Conservation (phyloP, 192 early-diverging fungal species). For the Coemansia sp. region DNA sequence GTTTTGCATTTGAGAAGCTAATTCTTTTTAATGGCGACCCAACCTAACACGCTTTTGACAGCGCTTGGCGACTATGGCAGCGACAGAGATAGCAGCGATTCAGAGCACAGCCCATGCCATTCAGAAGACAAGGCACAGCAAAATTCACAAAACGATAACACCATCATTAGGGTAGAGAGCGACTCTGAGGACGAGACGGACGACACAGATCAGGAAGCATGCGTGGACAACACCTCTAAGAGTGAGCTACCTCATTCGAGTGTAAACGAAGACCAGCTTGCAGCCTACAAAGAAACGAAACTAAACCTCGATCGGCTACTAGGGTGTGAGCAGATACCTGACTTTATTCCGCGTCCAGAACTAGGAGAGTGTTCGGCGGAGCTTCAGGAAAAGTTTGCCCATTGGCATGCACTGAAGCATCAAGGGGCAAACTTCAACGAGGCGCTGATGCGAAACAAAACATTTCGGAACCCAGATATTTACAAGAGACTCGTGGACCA, state of each 20-base stretch:
- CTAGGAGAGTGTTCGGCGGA: conserved; percentile 57
- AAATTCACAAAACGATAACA: background rate
- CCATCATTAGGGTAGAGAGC: background rate
- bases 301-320: conserved; percentile 27
- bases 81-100: conserved; percentile 19
- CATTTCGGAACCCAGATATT: conserved; percentile 90
- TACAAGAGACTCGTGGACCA: conserved; percentile 84
- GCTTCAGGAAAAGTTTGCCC: conserved; percentile 73
- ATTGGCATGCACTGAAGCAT: conserved; percentile 66
- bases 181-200: background rate
- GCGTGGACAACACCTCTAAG: background rate
- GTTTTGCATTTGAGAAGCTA: background rate
- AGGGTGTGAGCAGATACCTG: conserved; percentile 35
- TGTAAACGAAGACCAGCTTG: conserved; percentile 7
- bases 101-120: conserved; percentile 4
- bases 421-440: conserved; percentile 81
- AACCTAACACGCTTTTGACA: conserved; percentile 31
- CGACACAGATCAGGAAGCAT: background rate
- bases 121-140: background rate
- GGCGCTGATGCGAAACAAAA: conserved; percentile 75
- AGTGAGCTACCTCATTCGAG: background rate
- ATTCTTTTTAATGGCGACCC: conserved; percentile 18
- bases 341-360: conserved; percentile 7
- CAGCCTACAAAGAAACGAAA: conserved; percentile 20
- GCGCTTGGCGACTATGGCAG: conserved; percentile 48